Base-by-base conservation (phyloP, 2,329 filamentous ascomycete species). In the Penicillium concentricum region DNA sequence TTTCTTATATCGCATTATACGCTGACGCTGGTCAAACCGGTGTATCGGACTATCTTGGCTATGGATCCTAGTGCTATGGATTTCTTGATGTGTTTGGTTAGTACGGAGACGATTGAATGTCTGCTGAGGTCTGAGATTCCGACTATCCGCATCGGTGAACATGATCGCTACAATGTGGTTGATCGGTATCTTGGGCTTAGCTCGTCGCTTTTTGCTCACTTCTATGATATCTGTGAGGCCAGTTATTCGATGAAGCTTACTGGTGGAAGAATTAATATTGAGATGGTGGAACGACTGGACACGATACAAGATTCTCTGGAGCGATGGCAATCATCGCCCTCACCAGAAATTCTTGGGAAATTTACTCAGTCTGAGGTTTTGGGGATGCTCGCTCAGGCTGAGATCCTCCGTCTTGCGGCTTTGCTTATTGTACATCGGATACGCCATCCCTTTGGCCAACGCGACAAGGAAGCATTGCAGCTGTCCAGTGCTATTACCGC, bases 71-170 rank as follows among this genome's bases (percentile, higher is more conserved):
- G 37, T 4, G 30, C 50, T 12, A 57, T 62, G 39, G 61, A 62
- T 26, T 43, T 61, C 5, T 30, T 58, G 34, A 57, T 64, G 61
- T 64, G 60, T 20, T 37, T 64, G 32, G 48, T 62, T 32, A 54
- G 42, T n/a, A 57, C 54, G 13, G 60, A 64, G 39, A 62, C 58
- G 2, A 61, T 54, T 45, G 60, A 64, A 41, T 64, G 61, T 43
- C 49, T 64, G 2, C 28, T 63, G 2, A 46, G 39, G 51, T 62
- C 56, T 2, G 35, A 54, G 24, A 16, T 44, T 16, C 60, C 61
- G 24, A 57, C 53, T 12, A 49, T 60, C n/a, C 56, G 51, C 22
- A 16, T 62, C 2, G 50, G 58, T 22, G 49, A 54, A 20, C 4
- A 8, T 9, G 37, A 43, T 12, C 48, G 53, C 8, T 34, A 9